Evolutionary conservation across 2,329 filamentous ascomycete genomes (phyloP), one percentile per base, ranked within the genome.

Genomic region (Monilinia aucupariae): DNA sequence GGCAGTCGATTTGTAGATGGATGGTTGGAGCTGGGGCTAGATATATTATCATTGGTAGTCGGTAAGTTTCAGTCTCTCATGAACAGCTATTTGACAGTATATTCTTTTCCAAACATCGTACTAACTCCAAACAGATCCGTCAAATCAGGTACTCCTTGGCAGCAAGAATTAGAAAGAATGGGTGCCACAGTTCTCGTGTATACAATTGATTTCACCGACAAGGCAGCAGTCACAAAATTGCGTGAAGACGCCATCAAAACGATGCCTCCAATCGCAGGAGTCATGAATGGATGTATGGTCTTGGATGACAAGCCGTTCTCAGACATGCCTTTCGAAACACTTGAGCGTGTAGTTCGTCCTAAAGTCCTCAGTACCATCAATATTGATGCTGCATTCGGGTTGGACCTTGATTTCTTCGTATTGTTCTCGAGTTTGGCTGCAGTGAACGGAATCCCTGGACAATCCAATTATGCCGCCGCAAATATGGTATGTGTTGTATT

Each of bases 211-310:
- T 48, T 66, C 10, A 54, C 62, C 30, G 51, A 63, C n/a, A 41
- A 48, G 0, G 22, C 37, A 30, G 55, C 56, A 15, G 34, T 66
- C 10, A 25, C 32, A 4, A 52, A 32, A 13, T 27, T 59, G 30
- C 39, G 50, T 22, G 52, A 62, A 39, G 30, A 64, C 2, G 61
- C 62, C 2, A 34, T 50, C 30, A 54, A 56, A 20, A 66, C 59
- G 1, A 51, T 65, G 45, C 64, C 64, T 17, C 30, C 74, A 1
- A 74, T 81, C 27, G 73, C 67, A 1, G 80, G 80, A 25, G 76
- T 80, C 0, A 72, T 72, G 5, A 74, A 80, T 37, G 79, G 73
- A 1, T 78, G 79, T 15, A 76, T 81, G 76, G 74, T 81, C 25
- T 41, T 62, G 15, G 32, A 71, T 5, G 78, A 81, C 63, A 65